phyloP scores from a whole-genome alignment of 352 stramenopile species.

The Globisporangium ultimum region DNA sequence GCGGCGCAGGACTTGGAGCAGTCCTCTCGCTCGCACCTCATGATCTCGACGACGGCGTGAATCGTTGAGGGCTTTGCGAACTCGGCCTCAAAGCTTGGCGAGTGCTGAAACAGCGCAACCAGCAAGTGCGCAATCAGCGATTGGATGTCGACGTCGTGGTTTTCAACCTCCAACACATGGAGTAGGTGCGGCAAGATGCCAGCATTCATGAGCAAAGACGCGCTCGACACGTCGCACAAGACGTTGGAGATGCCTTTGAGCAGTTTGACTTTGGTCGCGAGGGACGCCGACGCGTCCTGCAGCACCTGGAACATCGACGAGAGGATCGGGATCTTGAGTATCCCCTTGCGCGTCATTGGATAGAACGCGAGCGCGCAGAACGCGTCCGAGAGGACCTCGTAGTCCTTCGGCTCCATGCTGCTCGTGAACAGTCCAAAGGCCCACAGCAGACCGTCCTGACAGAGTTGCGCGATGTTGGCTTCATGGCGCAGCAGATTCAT shows the following conservation, averaged over 20 bases:
- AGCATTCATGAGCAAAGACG: slow-evolving; percentile 19
- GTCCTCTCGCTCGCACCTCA: slow-evolving; percentile 18
- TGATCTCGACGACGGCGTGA: slow-evolving; percentile 14
- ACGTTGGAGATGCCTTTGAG: slow-evolving; percentile 51
- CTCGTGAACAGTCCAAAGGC: slow-evolving; percentile 60
- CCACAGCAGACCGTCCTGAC: slow-evolving; percentile 69
- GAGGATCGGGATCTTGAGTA: slow-evolving; percentile 41
- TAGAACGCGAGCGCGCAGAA: slow-evolving; percentile 67
- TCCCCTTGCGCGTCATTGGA: slow-evolving; percentile 33
- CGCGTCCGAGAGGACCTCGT: slow-evolving; percentile 57
- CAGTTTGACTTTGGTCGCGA: slow-evolving; percentile 33
- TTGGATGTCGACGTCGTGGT: slow-evolving; percentile 10
- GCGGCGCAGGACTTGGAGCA: slow-evolving; percentile 45
- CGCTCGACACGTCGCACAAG: slow-evolving; percentile 33
- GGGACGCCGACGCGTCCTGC: slow-evolving; percentile 8
- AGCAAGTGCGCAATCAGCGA: slow-evolving; percentile 26
- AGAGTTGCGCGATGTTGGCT: slow-evolving; percentile 50
- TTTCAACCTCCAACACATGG: slow-evolving; percentile 23
- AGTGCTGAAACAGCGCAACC: slow-evolving; percentile 29
- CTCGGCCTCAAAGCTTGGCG: slow-evolving; percentile 21
- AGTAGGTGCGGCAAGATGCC: slow-evolving; percentile 28
- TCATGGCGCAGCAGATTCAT: slow-evolving; percentile 59
- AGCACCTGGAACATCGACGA: slow-evolving; percentile 44
- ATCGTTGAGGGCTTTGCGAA: slow-evolving; percentile 28
- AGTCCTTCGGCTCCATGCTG: slow-evolving; percentile 52